phyloP scores from a whole-genome alignment of 1,139 yeast species.

The Tardiomyces depauwii region DNA sequence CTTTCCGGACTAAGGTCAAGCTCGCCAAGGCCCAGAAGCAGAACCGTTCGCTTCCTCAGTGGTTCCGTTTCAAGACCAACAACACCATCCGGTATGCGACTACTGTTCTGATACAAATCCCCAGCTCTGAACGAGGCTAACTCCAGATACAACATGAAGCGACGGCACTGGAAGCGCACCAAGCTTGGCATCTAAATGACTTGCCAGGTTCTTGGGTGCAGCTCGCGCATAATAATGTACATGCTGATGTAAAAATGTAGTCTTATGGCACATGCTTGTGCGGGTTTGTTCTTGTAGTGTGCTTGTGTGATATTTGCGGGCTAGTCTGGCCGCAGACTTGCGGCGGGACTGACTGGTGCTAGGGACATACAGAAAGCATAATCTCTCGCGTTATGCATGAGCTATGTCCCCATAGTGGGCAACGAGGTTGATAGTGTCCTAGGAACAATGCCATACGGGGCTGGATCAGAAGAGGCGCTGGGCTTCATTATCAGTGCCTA shows the following conservation, averaged over 20 bases:
- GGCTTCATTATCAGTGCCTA: conserved; percentile 56
- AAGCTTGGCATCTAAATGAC: conserved; percentile 84
- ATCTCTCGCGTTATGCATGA: too few relatives aligned
- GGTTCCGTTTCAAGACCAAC: conserved; percentile 98
- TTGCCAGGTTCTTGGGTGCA: background rate
- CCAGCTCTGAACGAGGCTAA: conserved; percentile 2
- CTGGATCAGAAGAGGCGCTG: conserved; percentile 36
- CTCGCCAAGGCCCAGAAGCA: conserved; percentile 98
- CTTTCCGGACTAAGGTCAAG: conserved; percentile 97
- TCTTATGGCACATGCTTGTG: background rate
- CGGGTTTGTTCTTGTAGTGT: too few relatives aligned
- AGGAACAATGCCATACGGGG: conserved; percentile 12
- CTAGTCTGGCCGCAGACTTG: too few relatives aligned
- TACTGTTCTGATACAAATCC: background rate
- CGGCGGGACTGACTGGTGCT: too few relatives aligned
- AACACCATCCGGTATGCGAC: conserved; percentile 64
- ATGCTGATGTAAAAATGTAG: conserved; percentile 1
- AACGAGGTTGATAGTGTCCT: background rate
- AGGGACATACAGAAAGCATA: too few relatives aligned
- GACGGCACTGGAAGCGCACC: conserved; percentile 99
- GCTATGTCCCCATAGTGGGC: too few relatives aligned
- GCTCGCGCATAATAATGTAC: background rate
- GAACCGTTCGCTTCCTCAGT: conserved; percentile 99
- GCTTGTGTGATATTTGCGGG: too few relatives aligned
- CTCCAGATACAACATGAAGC: conserved; percentile 85